A percentile compares a stretch with the other conserved stretches of the same genome.
Conservation (phyloP, 2,329 filamentous ascomycete genomes). For the Curvularia hawaiiensis region DNA sequence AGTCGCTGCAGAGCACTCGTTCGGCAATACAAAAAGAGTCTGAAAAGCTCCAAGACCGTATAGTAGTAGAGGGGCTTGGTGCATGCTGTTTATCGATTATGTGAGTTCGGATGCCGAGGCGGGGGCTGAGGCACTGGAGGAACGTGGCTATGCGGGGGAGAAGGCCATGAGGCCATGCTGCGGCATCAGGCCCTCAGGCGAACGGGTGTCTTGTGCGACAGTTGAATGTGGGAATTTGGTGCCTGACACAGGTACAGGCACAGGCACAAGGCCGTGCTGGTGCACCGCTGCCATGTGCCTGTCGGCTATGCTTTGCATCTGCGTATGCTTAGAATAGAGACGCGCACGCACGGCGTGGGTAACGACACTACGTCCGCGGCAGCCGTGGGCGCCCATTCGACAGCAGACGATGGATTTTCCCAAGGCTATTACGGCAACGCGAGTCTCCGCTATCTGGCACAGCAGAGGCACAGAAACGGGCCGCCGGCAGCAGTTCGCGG, state of each 20-base stretch:
- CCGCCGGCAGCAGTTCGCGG: slow-evolving; percentile 21
- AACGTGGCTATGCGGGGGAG: slow-evolving; percentile 21
- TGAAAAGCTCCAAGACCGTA: slow-evolving; percentile 1
- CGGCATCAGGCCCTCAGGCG: slow-evolving; percentile 6
- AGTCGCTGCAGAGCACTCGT: neutral
- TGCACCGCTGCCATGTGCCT: slow-evolving; percentile 8
- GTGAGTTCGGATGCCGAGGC: slow-evolving; percentile 25
- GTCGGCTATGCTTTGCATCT: slow-evolving; percentile 19
- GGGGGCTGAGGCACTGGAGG: slow-evolving; percentile 20
- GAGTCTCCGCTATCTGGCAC: slow-evolving; percentile 4
- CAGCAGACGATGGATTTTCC: slow-evolving; percentile 4
- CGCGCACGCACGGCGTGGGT: slow-evolving; percentile 9
- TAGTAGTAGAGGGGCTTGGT: slow-evolving; percentile 9
- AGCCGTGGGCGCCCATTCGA: slow-evolving; percentile 6
- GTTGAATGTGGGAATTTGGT: slow-evolving; percentile 2
- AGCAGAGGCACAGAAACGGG: slow-evolving; percentile 16
- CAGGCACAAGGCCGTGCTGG: slow-evolving; percentile 3
- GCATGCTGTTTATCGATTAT: slow-evolving; percentile 26
- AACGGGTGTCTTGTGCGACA: slow-evolving; percentile 18
- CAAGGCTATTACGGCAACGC: slow-evolving; percentile 2
- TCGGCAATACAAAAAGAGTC: neutral
- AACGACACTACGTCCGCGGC: slow-evolving; percentile 9
- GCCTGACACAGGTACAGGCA: neutral
- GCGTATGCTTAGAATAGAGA: slow-evolving; percentile 25
- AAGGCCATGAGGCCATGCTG: slow-evolving; percentile 8